A percentile compares a stretch with the other conserved stretches of the same genome.
phyloP scores from a whole-genome alignment of 176 grass and related monocot genomes.

The Dactylis glomerata region DNA sequence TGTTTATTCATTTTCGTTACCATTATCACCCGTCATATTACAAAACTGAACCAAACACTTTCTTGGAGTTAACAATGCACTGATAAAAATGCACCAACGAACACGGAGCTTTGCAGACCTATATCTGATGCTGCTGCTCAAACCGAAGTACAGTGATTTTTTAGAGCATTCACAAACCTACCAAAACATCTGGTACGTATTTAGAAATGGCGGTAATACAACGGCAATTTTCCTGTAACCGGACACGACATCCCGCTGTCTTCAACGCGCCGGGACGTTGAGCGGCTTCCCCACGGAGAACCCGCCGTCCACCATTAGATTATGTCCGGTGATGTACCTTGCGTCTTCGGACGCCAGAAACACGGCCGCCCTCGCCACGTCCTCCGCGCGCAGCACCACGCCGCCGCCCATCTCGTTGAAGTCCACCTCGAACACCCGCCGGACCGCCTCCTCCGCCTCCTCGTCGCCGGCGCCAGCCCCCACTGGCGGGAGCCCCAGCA shows the following conservation, averaged over 20 bases:
- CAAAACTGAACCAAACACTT: too few relatives aligned
- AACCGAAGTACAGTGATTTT: too few relatives aligned
- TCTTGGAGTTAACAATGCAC: too few relatives aligned
- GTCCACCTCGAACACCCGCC: slow-evolving; percentile 4
- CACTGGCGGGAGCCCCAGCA: neutral
- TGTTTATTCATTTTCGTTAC: too few relatives aligned
- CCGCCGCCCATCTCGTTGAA: slow-evolving; percentile 1
- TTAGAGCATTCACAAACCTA: too few relatives aligned
- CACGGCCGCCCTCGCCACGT: neutral
- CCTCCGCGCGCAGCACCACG: neutral
- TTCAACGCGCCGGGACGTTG: neutral
- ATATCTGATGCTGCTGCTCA: too few relatives aligned
- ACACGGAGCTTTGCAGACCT: too few relatives aligned
- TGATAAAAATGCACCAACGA: too few relatives aligned
- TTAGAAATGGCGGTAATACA: too few relatives aligned
- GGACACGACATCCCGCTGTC: neutral
- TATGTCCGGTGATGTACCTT: neutral
- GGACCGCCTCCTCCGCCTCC: neutral
- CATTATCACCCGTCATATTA: too few relatives aligned
- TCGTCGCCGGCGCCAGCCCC: neutral
- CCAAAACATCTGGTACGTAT: too few relatives aligned
- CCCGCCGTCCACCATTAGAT: slow-evolving; percentile 1
- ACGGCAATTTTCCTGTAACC: neutral
- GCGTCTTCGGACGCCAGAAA: neutral
- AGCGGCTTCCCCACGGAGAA: neutral